phyloP scores from a whole-genome alignment of 2,329 filamentous ascomycete genomes.

The Aurifilum marmelostoma region DNA sequence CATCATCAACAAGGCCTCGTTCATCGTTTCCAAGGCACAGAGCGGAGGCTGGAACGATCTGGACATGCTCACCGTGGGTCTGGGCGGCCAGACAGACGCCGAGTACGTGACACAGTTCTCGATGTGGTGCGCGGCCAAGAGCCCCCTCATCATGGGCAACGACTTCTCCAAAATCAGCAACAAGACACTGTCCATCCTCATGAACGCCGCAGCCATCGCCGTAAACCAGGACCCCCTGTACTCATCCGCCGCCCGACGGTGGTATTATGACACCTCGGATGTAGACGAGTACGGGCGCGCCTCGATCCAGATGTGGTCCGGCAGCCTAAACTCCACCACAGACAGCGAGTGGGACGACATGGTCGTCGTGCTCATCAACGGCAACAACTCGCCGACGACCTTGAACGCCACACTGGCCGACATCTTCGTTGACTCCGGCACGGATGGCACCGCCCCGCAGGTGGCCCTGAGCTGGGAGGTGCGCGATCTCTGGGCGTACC shows the following conservation, averaged over 20 bases:
- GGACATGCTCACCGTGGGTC: constrained; percentile 33
- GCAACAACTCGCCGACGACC: constrained; percentile 43
- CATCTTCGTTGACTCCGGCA: constrained; percentile 54
- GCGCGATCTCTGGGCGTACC: constrained; percentile 58
- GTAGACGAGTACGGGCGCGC: constrained; percentile 47
- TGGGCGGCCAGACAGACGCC: constrained; percentile 31
- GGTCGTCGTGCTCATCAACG: constrained; percentile 55
- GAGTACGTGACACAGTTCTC: constrained; percentile 33
- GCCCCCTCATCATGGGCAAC: constrained; percentile 32
- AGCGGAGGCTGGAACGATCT: constrained; percentile 32
- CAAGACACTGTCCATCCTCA: constrained; percentile 43
- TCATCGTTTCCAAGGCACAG: constrained; percentile 29
- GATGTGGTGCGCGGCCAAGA: constrained; percentile 32
- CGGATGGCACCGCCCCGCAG: constrained; percentile 45
- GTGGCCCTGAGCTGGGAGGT: constrained; percentile 52
- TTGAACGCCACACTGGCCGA: constrained; percentile 57
- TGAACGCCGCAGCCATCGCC: constrained; percentile 48
- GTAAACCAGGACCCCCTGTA: constrained; percentile 37
- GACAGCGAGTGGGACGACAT: constrained; percentile 48
- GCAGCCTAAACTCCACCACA: constrained; percentile 43
- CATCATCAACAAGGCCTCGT: constrained; percentile 31
- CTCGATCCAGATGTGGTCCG: constrained; percentile 55
- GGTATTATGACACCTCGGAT: constrained; percentile 35
- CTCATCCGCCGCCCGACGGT: constrained; percentile 20
- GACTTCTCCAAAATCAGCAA: constrained; percentile 35